A percentile compares a stretch with the other conserved stretches of the same genome.
phyloP scores from a whole-genome alignment of 768 basidiomycete genomes.

The Cyclocybe cylindracea region DNA sequence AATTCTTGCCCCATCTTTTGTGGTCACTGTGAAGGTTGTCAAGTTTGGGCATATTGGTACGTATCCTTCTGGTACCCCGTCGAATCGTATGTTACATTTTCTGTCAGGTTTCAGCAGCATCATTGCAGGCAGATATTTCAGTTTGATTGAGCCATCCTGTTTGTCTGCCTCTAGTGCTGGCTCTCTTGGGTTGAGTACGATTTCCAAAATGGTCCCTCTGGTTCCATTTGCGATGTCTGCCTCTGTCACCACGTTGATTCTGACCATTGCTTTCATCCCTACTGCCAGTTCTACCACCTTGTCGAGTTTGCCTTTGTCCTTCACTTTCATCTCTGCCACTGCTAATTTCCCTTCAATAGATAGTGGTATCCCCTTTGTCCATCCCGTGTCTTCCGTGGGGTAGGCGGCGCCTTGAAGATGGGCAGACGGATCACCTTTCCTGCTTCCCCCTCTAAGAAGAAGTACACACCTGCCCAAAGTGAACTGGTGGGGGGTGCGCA shows the following conservation, averaged over 20 bases:
- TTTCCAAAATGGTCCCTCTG: slow-evolving; percentile 30
- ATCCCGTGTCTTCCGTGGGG: no score
- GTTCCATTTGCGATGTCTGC: slow-evolving; percentile 41
- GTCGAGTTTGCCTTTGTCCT: slow-evolving; percentile 16
- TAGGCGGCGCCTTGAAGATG: no score
- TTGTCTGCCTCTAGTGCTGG: neutral
- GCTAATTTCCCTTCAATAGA: no score
- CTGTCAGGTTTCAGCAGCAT: slow-evolving; percentile 31
- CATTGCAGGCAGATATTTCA: slow-evolving; percentile 31
- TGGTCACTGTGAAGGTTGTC: slow-evolving; percentile 4
- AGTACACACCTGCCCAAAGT: no score
- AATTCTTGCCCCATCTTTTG: neutral
- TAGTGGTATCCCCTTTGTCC: no score
- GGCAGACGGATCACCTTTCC: no score
- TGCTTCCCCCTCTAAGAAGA: no score
- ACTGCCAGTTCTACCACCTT: slow-evolving; percentile 27
- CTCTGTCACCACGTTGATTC: slow-evolving; percentile 35
- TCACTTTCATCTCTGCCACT: slow-evolving; percentile 5
- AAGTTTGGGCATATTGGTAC: slow-evolving; percentile 22
- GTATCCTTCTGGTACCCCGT: slow-evolving; percentile 24
- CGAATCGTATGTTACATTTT: slow-evolving; percentile 12
- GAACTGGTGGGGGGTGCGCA: no score
- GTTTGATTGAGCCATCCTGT: slow-evolving; percentile 1
- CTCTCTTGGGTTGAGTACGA: slow-evolving; percentile 35
- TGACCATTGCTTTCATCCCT: slow-evolving; percentile 40